Percentiles rank a stretch among this genome's conserved stretches.
phyloP scores from a whole-genome alignment of 2,329 filamentous ascomycete genomes.

The Microcyclospora pomicola region DNA sequence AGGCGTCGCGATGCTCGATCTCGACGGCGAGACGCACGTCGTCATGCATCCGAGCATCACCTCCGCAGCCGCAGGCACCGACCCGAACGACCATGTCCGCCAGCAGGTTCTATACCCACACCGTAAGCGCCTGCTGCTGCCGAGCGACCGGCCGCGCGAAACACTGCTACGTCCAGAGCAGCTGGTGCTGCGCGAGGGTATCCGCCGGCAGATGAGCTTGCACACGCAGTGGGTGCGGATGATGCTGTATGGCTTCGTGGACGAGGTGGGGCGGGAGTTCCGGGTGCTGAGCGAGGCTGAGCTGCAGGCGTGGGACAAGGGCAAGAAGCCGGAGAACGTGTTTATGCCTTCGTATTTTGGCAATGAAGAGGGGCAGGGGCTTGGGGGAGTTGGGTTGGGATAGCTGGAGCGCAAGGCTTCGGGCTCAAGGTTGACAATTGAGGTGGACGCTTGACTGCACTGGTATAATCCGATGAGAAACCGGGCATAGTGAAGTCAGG shows the following conservation, averaged over 20 bases:
- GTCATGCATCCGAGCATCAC: slow-evolving; percentile 4
- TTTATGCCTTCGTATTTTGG: slow-evolving; percentile 1
- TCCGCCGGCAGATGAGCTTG: slow-evolving; percentile 40
- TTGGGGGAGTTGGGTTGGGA: no score
- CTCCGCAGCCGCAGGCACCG: slow-evolving; percentile 3
- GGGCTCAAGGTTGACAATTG: no score
- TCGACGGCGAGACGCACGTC: slow-evolving; percentile 1
- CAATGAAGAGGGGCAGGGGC: slow-evolving; percentile 2
- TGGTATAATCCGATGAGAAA: no score
- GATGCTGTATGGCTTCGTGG: slow-evolving; percentile 42
- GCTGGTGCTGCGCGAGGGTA: slow-evolving; percentile 43
- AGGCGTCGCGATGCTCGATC: slow-evolving; percentile 2
- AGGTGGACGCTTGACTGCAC: no score
- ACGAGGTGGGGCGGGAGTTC: slow-evolving; percentile 4
- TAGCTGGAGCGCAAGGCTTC: no score
- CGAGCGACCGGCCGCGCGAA: slow-evolving; percentile 5
- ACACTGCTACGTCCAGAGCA: slow-evolving; percentile 43
- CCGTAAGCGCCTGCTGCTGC: slow-evolving; percentile 3
- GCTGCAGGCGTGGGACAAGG: slow-evolving; percentile 3
- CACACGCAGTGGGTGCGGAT: slow-evolving; percentile 42
- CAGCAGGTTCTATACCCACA: slow-evolving; percentile 8
- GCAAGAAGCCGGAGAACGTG: slow-evolving; percentile 1
- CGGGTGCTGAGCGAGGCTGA: slow-evolving; percentile 4
- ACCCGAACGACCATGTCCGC: slow-evolving; percentile 1
- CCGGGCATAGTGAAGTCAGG: no score